Conservation (phyloP, 1,284 basidiomycete genomes). For the Ustilago hordei region DNA sequence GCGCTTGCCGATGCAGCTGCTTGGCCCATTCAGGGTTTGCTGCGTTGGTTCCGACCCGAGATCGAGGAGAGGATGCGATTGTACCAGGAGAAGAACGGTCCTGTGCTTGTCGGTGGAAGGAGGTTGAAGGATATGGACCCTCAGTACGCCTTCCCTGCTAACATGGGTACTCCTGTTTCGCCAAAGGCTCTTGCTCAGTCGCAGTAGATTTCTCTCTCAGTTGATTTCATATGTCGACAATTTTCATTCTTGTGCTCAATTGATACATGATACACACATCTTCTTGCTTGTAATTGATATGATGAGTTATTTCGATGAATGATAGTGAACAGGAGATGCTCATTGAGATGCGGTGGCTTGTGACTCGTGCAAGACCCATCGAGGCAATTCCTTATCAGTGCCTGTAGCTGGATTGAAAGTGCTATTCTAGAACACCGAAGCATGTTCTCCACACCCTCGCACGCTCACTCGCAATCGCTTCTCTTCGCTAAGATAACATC, state of each 20-base stretch:
- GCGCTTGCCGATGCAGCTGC: conserved; percentile 96
- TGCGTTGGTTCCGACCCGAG: conserved; percentile 87
- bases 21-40: conserved; percentile 95
- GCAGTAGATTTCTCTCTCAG: not conserved
- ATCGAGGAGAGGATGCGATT: conserved; percentile 84
- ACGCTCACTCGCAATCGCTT: not conserved
- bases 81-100: conserved; percentile 83
- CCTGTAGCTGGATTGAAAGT: not conserved
- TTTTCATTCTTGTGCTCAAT: not conserved
- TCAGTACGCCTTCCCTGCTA: conserved; percentile 83
- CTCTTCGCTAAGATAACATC: not conserved
- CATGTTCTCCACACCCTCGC: not conserved
- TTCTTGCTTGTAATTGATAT: not conserved
- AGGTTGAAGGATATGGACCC: conserved; percentile 80
- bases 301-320: not conserved
- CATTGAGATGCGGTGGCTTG: not conserved
- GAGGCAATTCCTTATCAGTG: not conserved
- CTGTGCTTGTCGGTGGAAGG: conserved; percentile 88
- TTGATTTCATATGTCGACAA: not conserved
- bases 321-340: not conserved
- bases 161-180: conserved; percentile 73
- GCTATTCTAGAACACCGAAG: conserved; percentile 1
- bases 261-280: not conserved
- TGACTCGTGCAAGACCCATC: not conserved
- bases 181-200: conserved; percentile 43